A percentile compares a stretch with the other conserved stretches of the same genome.
These are phyloP conservation scores for Trichosporon inkin DNA, from an alignment of 1,284 basidiomycete genomes.

Conservation along the genomic window DNA sequence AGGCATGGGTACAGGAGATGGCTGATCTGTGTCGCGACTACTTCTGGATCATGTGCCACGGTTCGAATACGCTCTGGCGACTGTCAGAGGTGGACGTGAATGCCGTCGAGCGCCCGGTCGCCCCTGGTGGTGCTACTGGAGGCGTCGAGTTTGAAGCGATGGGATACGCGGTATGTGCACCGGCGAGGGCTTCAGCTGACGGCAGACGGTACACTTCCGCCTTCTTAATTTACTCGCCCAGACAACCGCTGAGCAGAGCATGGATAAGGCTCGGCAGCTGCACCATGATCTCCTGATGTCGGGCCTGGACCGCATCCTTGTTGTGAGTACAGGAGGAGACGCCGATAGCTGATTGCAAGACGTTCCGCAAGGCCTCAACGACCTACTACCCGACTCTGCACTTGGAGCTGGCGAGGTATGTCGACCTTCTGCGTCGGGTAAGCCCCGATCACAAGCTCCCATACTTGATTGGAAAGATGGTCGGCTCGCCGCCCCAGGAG, in stretches of 20 bases:
- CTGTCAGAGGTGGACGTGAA: constrained; percentile 73
- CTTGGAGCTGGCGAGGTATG: constrained; percentile 81
- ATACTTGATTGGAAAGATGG: constrained; percentile 45
- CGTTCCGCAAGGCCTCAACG: constrained; percentile 83
- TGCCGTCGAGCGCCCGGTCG: constrained; percentile 81
- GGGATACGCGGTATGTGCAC: constrained; percentile 72
- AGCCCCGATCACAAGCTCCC: constrained; percentile 38
- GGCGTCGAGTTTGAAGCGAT: constrained; percentile 98
- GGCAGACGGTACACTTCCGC: constrained; percentile 77
- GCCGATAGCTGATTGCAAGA: constrained; percentile 57
- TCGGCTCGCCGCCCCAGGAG: constrained; percentile 42
- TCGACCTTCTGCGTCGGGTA: constrained; percentile 56
- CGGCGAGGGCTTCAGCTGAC: not conserved
- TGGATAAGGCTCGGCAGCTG: constrained; percentile 66
- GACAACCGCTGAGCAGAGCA: constrained; percentile 60
- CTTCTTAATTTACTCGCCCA: constrained; percentile 72
- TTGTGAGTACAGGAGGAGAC: constrained; percentile 35
- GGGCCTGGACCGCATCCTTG: constrained; percentile 63
- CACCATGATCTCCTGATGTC: constrained; percentile 80
- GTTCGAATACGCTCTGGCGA: constrained; percentile 84
- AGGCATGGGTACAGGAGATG: constrained; percentile 83
- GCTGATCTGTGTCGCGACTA: constrained; percentile 89
- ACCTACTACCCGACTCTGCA: constrained; percentile 89
- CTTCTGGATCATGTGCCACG: constrained; percentile 97
- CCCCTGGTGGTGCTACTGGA: constrained; percentile 96